Conservation (phyloP, 768 basidiomycete species). For the Suillus luteus region DNA sequence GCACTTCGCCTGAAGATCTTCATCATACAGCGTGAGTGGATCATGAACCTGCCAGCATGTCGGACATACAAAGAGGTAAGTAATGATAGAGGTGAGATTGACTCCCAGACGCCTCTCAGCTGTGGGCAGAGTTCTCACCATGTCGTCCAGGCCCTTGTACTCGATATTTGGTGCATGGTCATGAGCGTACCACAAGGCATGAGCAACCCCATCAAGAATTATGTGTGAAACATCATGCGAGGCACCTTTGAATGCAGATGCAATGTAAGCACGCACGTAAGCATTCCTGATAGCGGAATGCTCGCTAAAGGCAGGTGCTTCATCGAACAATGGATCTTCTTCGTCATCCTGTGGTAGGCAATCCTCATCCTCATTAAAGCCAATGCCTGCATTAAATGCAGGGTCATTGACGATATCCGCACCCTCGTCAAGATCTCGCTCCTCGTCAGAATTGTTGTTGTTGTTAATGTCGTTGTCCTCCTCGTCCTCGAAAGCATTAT, state of each 20-base stretch:
- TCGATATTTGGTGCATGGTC: neutral
- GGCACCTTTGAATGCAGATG: neutral
- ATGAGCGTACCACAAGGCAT: neutral
- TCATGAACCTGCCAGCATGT: neutral
- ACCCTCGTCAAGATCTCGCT: too few relatives aligned
- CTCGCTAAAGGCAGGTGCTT: neutral
- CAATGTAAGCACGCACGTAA: neutral
- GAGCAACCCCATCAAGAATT: neutral
- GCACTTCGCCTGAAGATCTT: too few relatives aligned
- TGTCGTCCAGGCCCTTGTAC: neutral
- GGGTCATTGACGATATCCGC: too few relatives aligned
- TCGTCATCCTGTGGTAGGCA: too few relatives aligned
- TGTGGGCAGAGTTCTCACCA: neutral
- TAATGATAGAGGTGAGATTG: neutral
- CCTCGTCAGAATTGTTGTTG: too few relatives aligned
- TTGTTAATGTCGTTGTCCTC: too few relatives aligned
- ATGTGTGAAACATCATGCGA: neutral
- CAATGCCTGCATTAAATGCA: too few relatives aligned
- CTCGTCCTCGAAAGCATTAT: too few relatives aligned
- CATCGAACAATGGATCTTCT: too few relatives aligned
- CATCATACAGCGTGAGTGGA: neutral
- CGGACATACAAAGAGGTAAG: conserved; percentile 4
- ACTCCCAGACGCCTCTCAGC: neutral
- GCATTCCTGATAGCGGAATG: conserved; percentile 1
- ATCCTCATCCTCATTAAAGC: too few relatives aligned